Conservation (phyloP, 495 filamentous ascomycete genomes). For the Aspergillus cavernicola region DNA sequence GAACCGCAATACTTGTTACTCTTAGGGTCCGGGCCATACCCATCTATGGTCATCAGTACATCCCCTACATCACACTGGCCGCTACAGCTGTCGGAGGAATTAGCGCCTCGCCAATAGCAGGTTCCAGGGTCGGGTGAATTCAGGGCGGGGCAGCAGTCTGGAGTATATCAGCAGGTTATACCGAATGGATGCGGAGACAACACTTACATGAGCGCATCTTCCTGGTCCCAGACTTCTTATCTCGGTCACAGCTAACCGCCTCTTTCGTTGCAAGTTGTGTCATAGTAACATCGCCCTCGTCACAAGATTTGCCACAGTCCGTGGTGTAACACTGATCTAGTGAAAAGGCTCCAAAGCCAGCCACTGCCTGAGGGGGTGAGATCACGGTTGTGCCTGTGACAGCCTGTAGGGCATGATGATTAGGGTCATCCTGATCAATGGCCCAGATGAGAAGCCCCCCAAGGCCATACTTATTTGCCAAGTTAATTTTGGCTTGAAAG, state of each 20-base stretch:
- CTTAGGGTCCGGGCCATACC: no score
- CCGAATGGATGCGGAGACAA: no score
- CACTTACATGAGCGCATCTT: no score
- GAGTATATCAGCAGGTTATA: not conserved
- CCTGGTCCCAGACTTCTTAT: no score
- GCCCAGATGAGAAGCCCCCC: constrained; percentile 38
- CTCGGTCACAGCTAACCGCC: no score
- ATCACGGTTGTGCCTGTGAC: not conserved
- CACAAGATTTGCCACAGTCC: not conserved
- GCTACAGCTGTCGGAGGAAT: not conserved
- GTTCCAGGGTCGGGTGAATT: not conserved
- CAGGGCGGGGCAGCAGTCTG: not conserved
- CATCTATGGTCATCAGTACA: not conserved
- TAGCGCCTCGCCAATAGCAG: not conserved
- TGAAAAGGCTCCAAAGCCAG: not conserved
- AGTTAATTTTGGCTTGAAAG: constrained; percentile 32
- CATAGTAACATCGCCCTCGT: not conserved
- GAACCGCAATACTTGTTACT: no score
- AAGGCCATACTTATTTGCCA: constrained; percentile 30
- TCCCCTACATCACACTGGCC: not conserved
- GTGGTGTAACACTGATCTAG: not conserved
- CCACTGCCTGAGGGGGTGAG: not conserved
- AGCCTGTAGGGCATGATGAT: not conserved
- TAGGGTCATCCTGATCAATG: constrained; percentile 19
- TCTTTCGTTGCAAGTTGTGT: not conserved